Conservation (phyloP, 768 basidiomycete species). For the Boletus subparvulus region DNA sequence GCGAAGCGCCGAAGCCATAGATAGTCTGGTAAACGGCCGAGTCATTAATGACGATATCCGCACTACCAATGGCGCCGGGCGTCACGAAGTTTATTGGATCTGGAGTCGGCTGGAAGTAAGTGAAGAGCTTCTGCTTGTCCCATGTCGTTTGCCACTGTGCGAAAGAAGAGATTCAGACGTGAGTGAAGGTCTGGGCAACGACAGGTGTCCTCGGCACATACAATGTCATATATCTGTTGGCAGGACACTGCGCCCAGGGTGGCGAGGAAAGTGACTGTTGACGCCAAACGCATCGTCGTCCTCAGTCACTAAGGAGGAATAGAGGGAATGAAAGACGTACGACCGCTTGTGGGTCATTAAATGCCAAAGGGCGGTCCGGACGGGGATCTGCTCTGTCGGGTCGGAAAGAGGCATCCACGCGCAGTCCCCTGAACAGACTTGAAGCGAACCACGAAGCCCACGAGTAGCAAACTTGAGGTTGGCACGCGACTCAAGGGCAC, state of each 20-base stretch:
- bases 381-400: background rate
- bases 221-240: conserved; percentile 57
- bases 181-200: background rate
- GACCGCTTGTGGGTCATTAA: conserved; percentile 12
- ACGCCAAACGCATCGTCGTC: conserved; percentile 19
- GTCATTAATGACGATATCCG: conserved; percentile 65
- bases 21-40: conserved; percentile 56
- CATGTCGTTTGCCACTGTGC: conserved; percentile 56
- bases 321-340: conserved; percentile 6
- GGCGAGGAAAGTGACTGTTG: conserved; percentile 15
- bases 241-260: conserved; percentile 31
- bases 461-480: background rate
- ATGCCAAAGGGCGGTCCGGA: conserved; percentile 12
- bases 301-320: background rate
- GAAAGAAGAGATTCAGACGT: background rate
- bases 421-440: background rate
- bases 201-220: conserved; percentile 26
- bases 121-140: conserved; percentile 32
- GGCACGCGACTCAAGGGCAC: background rate
- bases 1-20: conserved; percentile 62
- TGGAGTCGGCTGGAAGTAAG: conserved; percentile 30
- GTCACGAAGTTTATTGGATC: conserved; percentile 33
- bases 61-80: conserved; percentile 55
- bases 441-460: background rate
- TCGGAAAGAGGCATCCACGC: background rate